Conservation (phyloP, 306 rosid genomes). For the Erythrophleum fordii region DNA sequence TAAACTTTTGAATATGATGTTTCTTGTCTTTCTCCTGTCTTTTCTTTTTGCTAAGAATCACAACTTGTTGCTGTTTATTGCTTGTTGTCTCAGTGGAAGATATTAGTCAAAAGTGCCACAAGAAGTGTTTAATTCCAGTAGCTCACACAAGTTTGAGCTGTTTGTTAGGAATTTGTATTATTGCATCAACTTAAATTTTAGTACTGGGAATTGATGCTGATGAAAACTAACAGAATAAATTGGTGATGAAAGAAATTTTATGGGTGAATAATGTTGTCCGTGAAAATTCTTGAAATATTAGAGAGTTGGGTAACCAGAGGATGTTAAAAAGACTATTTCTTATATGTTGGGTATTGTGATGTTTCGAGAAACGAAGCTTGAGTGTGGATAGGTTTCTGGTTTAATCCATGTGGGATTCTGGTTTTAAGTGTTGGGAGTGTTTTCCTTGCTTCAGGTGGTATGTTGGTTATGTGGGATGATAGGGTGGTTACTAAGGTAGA, state of each 20-base stretch:
- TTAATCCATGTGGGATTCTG: neutral
- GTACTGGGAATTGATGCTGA: neutral
- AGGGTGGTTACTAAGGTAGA: neutral
- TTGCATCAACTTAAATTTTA: neutral
- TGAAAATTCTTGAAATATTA: neutral
- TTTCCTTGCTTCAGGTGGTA: neutral
- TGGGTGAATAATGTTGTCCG: neutral
- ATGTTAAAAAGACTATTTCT: neutral
- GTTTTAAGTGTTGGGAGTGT: neutral
- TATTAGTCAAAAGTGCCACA: neutral
- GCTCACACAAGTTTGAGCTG: neutral
- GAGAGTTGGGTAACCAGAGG: neutral
- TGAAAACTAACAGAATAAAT: neutral
- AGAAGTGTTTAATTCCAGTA: neutral
- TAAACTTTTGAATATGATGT: neutral
- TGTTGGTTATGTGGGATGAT: neutral
- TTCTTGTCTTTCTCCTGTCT: neutral
- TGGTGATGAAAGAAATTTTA: neutral
- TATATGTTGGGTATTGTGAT: neutral
- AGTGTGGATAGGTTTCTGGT: neutral
- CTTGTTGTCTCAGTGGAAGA: neutral
- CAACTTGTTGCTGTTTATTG: neutral
- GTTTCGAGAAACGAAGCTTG: neutral
- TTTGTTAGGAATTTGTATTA: neutral
- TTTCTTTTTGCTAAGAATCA: neutral